Evolutionary conservation across 2,329 filamentous ascomycete species (phyloP), one percentile per base, ranked within the genome.

Genomic region (Incumbomyces delicatus): DNA sequence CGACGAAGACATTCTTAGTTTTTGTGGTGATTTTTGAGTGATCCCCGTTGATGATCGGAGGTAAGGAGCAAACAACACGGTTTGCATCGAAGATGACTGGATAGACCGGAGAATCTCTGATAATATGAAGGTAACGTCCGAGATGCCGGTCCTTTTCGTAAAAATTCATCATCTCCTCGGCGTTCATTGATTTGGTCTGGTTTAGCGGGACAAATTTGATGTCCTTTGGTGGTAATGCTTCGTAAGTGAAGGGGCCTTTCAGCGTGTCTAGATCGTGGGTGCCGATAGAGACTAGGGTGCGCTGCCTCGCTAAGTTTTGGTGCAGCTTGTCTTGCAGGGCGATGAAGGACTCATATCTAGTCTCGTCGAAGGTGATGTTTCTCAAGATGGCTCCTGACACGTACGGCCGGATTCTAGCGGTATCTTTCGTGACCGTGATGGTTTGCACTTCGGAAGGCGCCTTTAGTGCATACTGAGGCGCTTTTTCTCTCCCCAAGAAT

Each of bases 301-400:
- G 76, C 67, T 96, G 86, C 52, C 92, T 81, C 41, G 92, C 94
- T 55, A 98, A 73, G 63, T 98, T 98, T 65, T 90, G 85, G 71
- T 98, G 92, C 40, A 98, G 78, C 73, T 98, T 98, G 71, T 98
- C 94, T 71, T 98, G 92, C 40, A 98, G 77, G 47, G 83, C 79
- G 63, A 98, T 98, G 84, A 98, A 98, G 61, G 88, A 95, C 58
- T 94, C 87, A 66, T 98, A 98, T 56, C 85, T 78, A 57, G 83
- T 86, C 71, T 92, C 77, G 58, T 86, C 89, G 74, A 98, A 96
- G 61, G 82, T 87, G 72, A 98, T 77, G 63, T 88, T 86, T 56
- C 92, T 82, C 53, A 98, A 73, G 55, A 98, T 85, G 40, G 90
- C 88, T 51, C 85, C 88, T 13, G 90, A 87, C 54, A 95, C 85